Percentiles rank a stretch among this genome's conserved stretches.
These are phyloP conservation scores for Lathyrus sativus DNA, from an alignment of 306 rosid genomes.

Conservation along the genomic window DNA sequence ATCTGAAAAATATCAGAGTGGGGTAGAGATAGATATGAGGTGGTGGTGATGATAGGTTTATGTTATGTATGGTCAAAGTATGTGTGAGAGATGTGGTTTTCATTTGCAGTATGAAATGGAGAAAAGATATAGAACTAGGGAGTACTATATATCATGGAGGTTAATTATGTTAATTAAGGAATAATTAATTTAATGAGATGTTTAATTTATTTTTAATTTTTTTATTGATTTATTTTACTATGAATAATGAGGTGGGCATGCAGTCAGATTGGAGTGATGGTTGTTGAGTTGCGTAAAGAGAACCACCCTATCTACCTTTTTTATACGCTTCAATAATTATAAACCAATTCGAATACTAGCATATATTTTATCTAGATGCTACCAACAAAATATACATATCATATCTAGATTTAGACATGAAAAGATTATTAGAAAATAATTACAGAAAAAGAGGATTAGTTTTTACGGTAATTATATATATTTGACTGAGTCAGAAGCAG, in stretches of 20 bases:
- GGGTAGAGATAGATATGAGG: slow-evolving; percentile 51
- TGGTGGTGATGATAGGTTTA: slow-evolving; percentile 12
- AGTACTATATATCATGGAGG: not conserved
- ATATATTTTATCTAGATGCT: not conserved
- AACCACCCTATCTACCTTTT: slow-evolving; percentile 31
- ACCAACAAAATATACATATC: not conserved
- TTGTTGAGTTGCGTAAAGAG: slow-evolving; percentile 62
- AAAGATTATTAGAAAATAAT: not conserved
- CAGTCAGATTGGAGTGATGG: slow-evolving; percentile 64
- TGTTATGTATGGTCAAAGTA: slow-evolving; percentile 51
- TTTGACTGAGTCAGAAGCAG: slow-evolving; percentile 31
- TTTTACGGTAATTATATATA: not conserved
- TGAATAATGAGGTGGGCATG: slow-evolving; percentile 64
- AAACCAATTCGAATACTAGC: slow-evolving; percentile 19
- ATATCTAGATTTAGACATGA: not conserved
- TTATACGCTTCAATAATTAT: slow-evolving; percentile 22
- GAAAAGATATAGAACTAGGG: not conserved
- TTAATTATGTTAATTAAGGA: not conserved
- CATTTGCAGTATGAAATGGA: slow-evolving; percentile 46
- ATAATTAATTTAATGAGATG: not conserved
- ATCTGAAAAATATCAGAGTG: slow-evolving; percentile 58
- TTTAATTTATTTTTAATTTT: not conserved
- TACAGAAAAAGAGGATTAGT: not conserved
- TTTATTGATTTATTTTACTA: not conserved
- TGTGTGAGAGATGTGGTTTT: slow-evolving; percentile 51